Base-by-base conservation (phyloP, 2,329 filamentous ascomycete species). In the Penicillium sumatraense region DNA sequence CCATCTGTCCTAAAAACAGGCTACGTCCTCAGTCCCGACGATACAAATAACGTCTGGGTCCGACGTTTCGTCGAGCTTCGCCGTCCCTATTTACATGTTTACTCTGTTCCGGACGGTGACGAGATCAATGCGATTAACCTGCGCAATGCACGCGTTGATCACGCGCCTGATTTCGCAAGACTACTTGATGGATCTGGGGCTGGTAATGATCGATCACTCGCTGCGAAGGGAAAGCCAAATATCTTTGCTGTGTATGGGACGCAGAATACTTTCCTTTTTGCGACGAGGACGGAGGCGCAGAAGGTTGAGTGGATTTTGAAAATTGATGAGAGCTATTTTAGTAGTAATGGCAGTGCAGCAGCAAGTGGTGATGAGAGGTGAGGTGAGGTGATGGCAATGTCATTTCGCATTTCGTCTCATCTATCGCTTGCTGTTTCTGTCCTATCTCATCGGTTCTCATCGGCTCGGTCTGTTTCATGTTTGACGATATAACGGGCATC, bases 291-390 rank as follows among this genome's bases (percentile, higher is more conserved):
- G 66, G 93, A 97, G 78, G 84, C 88, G 46, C 93, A 97, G 74
- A 96, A 97, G 80, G 88, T 93, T 65, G 95, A 98, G 72, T 99
- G 95, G 95, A 96, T 99, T 65, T 84, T 96, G 74, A 89, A 89
- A 68, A 91, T 99, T 65, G 95, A 99, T 75, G 89, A 96, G 79
- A 90, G 88, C 63, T 87, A 83, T 72, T 85, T 86, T 66, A 77
- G 73, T 56, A 73, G 64, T 53, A 64, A 64, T 38, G 61, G 68
- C 35, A 63, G 67, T 56, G 54, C 65, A 18, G 55, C 62, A 38
- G 60, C 58, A 10, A 72, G 64, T 40, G 57, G 65, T 38, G 56
- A 63, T 49, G 56, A 62, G 44, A 57, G 60, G 53, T 67, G 57
- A 31, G 29, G 29, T 13, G 3, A 8, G 8, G 5, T 5, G 14